Conservation (phyloP, 2,329 filamentous ascomycete genomes). For the Cordyceps cateniannulata region DNA sequence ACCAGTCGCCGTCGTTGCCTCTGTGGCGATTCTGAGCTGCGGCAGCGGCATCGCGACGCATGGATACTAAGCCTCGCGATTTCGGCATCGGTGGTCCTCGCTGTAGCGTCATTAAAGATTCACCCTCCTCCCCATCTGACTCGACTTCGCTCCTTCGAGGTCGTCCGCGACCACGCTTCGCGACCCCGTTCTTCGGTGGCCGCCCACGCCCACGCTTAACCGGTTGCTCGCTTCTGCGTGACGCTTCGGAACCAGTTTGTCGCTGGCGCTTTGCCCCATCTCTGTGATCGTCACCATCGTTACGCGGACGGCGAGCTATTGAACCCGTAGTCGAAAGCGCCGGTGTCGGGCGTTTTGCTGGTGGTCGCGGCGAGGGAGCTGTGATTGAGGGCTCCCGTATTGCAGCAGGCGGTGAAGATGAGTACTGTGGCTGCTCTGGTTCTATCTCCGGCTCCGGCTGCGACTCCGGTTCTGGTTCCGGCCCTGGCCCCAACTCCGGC, state of each 20-base stretch:
- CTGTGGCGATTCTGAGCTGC: constrained; percentile 45
- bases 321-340: not conserved
- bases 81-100: constrained; percentile 44
- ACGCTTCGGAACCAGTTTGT: constrained; percentile 6
- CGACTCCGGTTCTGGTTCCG: not conserved
- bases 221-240: not conserved
- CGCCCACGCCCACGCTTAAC: constrained; percentile 10
- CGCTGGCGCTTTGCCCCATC: not conserved
- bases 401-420: not conserved
- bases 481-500: too few relatives aligned
- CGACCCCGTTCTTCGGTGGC: constrained; percentile 11
- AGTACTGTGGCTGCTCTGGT: not conserved
- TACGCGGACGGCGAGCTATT: not conserved
- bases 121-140: constrained; percentile 27
- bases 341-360: not conserved
- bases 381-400: not conserved
- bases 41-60: constrained; percentile 37
- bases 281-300: not conserved
- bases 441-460: constrained; percentile 15
- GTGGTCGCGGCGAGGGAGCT: not conserved
- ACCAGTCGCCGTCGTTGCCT: constrained; percentile 1
- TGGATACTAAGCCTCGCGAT: constrained; percentile 40
- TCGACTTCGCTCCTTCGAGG: constrained; percentile 6
- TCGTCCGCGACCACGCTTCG: constrained; percentile 4
- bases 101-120: constrained; percentile 34